These are phyloP conservation scores for Chaetothyriales sp. DNA, from an alignment of 2,329 filamentous ascomycete species.

Conservation along the genomic window DNA sequence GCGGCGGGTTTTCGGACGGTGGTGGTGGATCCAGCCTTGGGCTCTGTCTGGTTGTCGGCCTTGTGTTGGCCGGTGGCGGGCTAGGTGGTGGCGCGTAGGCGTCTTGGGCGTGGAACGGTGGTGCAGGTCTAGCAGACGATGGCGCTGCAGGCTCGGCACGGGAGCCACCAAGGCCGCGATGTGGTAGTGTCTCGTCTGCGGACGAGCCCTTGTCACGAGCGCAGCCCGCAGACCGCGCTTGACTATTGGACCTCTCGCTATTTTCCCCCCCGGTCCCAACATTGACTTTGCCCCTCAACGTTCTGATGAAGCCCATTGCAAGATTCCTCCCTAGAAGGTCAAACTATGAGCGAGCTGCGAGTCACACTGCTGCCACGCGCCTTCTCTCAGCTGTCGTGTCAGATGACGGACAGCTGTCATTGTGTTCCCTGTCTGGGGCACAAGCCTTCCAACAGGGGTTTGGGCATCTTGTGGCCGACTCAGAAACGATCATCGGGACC, in stretches of 20 bases:
- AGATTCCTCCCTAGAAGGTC: not conserved
- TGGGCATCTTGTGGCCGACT: no score
- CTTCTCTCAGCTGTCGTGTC: not conserved
- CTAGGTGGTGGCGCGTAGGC: conserved; percentile 10
- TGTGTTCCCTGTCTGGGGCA: no score
- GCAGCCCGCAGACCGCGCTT: not conserved
- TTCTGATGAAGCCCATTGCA: conserved; percentile 12
- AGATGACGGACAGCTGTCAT: not conserved
- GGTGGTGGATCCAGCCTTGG: conserved; percentile 4
- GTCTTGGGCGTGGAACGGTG: not conserved
- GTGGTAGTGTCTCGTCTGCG: conserved; percentile 1
- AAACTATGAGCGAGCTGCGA: not conserved
- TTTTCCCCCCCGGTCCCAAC: conserved; percentile 10
- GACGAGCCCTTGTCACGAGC: conserved; percentile 3
- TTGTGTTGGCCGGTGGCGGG: conserved; percentile 16
- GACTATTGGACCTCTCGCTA: not conserved
- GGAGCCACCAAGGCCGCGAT: not conserved
- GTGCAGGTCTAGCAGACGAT: not conserved
- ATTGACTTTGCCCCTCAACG: conserved; percentile 13
- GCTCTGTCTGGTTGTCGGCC: not conserved
- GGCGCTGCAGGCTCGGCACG: conserved; percentile 4
- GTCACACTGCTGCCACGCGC: no score
- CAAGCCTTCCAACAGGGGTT: not conserved
- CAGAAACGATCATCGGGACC: no score
- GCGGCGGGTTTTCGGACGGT: conserved; percentile 31